These are phyloP conservation scores for Exophiala dermatitidis DNA, from an alignment of 2,329 filamentous ascomycete species.

Conservation along the genomic window DNA sequence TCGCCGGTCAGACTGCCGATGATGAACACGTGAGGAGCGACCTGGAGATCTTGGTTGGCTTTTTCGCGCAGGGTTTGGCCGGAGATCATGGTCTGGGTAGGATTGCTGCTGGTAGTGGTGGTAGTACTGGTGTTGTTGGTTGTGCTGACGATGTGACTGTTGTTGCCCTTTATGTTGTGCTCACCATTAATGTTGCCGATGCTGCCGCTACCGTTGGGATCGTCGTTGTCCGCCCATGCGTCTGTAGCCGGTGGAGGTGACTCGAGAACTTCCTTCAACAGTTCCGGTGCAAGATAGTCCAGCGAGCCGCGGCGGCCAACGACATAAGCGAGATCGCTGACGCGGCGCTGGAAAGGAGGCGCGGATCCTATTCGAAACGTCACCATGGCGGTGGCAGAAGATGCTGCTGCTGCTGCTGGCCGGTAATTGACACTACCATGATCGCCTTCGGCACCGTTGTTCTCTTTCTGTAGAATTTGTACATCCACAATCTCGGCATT, in stretches of 20 bases:
- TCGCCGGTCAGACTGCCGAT: constrained; percentile 55
- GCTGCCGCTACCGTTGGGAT: no score
- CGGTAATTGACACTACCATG: no score
- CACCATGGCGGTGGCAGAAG: constrained; percentile 30
- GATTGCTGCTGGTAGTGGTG: no score
- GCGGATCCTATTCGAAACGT: constrained; percentile 41
- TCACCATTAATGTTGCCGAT: no score
- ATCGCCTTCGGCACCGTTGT: no score
- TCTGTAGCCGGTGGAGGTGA: constrained; percentile 10
- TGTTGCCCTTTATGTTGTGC: no score
- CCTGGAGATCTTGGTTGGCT: constrained; percentile 46
- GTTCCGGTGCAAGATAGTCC: constrained; percentile 42
- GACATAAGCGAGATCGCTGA: constrained; percentile 49
- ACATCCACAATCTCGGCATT: constrained; percentile 45
- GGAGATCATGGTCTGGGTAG: constrained; percentile 36
- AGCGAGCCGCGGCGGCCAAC: constrained; percentile 51
- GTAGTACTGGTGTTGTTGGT: no score
- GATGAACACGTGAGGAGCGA: constrained; percentile 48
- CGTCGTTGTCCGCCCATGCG: background rate
- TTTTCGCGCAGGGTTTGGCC: constrained; percentile 49
- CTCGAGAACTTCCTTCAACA: constrained; percentile 42
- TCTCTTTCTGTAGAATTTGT: constrained; percentile 28
- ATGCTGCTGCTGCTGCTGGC: no score
- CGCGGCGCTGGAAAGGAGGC: constrained; percentile 38
- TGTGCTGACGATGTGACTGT: no score